Percentiles rank a stretch among this genome's conserved stretches.
phyloP scores from a whole-genome alignment of 495 filamentous ascomycete species.

The Paragyromitra xinjiangensis region DNA sequence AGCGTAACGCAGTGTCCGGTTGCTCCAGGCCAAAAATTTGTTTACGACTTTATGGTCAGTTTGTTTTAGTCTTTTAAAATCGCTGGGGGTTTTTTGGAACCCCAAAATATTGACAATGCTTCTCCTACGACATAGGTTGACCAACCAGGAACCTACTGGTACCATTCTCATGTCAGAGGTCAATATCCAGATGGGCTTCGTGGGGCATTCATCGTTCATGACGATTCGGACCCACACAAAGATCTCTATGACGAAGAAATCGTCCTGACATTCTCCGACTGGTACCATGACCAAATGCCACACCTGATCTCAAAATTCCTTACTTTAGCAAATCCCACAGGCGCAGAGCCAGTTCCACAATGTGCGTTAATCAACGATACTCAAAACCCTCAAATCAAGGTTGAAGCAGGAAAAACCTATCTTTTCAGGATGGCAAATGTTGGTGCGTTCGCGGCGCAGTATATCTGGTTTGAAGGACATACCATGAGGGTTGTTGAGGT shows the following conservation, averaged over 20 bases:
- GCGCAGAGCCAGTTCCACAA: constrained; percentile 73
- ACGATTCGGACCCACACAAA: constrained; percentile 68
- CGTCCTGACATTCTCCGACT: constrained; percentile 73
- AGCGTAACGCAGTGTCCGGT: constrained; percentile 75
- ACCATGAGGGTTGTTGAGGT: constrained; percentile 68
- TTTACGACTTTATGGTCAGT: constrained; percentile 79
- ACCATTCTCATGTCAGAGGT: constrained; percentile 74
- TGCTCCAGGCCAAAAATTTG: constrained; percentile 70
- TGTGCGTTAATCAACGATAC: constrained; percentile 76
- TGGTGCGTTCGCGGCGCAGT: constrained; percentile 72
- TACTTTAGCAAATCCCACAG: constrained; percentile 67
- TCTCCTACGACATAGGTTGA: constrained; percentile 61
- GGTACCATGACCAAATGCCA: constrained; percentile 72
- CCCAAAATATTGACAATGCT: constrained; percentile 42
- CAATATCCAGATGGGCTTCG: constrained; percentile 82
- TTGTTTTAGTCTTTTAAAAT: neutral
- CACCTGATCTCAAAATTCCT: constrained; percentile 67
- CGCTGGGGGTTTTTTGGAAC: neutral
- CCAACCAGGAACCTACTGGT: constrained; percentile 84
- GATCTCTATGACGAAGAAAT: constrained; percentile 74
- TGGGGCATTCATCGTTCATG: constrained; percentile 75
- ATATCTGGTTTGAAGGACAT: constrained; percentile 80
- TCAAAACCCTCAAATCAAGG: constrained; percentile 65
- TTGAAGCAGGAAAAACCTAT: constrained; percentile 80
- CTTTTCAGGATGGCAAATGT: constrained; percentile 80